phyloP scores from a whole-genome alignment of 768 basidiomycete species.

The Rubroboletus satanas region DNA sequence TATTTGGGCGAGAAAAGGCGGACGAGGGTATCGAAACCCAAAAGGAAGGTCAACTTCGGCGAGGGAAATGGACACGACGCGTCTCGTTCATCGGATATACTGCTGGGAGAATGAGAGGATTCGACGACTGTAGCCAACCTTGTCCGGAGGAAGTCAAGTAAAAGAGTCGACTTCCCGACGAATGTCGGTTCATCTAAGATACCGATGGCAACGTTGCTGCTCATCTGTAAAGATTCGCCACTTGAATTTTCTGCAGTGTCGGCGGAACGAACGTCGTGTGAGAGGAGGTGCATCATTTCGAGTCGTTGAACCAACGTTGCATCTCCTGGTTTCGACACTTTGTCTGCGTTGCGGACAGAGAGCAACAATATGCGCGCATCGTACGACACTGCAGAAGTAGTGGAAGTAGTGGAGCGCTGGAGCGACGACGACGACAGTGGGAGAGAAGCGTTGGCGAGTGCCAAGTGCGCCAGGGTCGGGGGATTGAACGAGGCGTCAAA shows the following conservation, averaged over 20 bases:
- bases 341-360: slow-evolving; percentile 86
- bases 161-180: slow-evolving; percentile 66
- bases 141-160: slow-evolving; percentile 49
- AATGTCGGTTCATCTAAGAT: slow-evolving; percentile 88
- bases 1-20: slow-evolving; percentile 75
- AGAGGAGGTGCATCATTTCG: slow-evolving; percentile 81
- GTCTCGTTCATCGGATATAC: slow-evolving; percentile 11
- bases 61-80: slow-evolving; percentile 4
- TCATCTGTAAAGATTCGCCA: slow-evolving; percentile 1
- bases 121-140: slow-evolving; percentile 13
- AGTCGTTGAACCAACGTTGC: slow-evolving; percentile 74
- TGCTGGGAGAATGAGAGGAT: background rate
- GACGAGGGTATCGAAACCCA: slow-evolving; percentile 83
- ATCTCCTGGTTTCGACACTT: slow-evolving; percentile 63
- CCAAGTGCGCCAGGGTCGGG: slow-evolving; percentile 80
- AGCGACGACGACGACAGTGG: slow-evolving; percentile 24
- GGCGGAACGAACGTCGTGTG: slow-evolving; percentile 38
- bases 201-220: slow-evolving; percentile 64
- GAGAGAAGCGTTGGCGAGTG: slow-evolving; percentile 51
- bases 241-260: background rate
- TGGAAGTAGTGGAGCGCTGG: background rate
- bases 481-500: slow-evolving; percentile 94
- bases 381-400: slow-evolving; percentile 34
- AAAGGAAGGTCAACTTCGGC: slow-evolving; percentile 60
- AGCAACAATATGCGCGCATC: slow-evolving; percentile 77